Evolutionary conservation across 345 rosid species (phyloP).

Genomic region (Salix udensis): DNA sequence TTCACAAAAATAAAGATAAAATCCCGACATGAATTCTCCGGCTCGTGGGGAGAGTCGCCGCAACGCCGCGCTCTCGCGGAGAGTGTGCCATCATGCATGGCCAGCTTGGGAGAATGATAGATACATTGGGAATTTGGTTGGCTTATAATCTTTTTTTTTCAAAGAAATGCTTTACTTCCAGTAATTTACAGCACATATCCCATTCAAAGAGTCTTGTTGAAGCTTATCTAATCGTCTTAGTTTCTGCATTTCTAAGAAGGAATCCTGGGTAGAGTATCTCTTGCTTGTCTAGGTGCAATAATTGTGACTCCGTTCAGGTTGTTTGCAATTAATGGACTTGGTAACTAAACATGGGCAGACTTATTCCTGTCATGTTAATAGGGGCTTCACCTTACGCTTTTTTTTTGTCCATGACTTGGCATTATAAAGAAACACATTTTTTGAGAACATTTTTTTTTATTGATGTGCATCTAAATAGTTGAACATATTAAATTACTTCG

Average conservation of each 20-base stretch:
- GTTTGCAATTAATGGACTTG: background rate
- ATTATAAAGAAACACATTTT: background rate
- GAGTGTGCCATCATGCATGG: background rate
- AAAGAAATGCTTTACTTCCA: background rate
- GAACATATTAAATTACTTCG: background rate
- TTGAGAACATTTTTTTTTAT: background rate
- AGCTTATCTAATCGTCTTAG: background rate
- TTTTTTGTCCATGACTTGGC: background rate
- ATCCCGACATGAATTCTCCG: no score
- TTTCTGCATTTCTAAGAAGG: background rate
- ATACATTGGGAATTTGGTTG: conserved; percentile 13
- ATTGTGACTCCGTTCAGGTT: background rate
- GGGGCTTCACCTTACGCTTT: background rate
- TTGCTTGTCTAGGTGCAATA: background rate
- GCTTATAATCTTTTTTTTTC: background rate
- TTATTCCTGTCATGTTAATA: background rate
- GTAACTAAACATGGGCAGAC: background rate
- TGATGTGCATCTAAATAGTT: background rate
- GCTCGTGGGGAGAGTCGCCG: no score
- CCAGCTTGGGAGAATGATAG: conserved; percentile 13
- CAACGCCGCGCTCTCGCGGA: no score
- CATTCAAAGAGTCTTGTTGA: background rate
- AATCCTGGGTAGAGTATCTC: background rate
- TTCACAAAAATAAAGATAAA: no score
- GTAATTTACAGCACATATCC: background rate